Base-by-base conservation (phyloP, 2,329 filamentous ascomycete genomes). In the Botrytis byssoidea region DNA sequence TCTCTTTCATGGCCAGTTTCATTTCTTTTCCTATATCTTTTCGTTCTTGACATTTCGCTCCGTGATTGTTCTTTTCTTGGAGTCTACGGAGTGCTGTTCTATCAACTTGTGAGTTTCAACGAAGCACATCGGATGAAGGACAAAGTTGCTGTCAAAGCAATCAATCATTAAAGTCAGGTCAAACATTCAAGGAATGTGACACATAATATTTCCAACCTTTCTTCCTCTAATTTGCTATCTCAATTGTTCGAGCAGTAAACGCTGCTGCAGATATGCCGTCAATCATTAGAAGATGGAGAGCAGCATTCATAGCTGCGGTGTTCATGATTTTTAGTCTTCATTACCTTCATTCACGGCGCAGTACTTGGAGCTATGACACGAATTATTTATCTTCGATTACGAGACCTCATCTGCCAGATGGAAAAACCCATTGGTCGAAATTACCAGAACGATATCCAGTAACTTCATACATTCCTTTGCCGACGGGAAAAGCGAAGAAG, bases 341-440 rank as follows among this genome's bases (percentile, higher is more conserved):
- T 70, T 79, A 79, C 68, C 74, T 79, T 25, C 75, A 74, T 35
- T 74, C 76, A 20, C 29, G 75, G 32, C 75, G 73, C 57, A 75
- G 74, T 44, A 73, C 73, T 35, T 79, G 75, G 77, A 77, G 32
- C 8, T 44, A 55, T 44, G 73, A 74, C 51, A 70, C 73, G 12
- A 57, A 67, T 55, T 78, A 78, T 73, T 72, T 75, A 37, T 74
- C 75, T 55, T 44, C 68, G 2, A 44, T 60, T 20, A 44, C 74
- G 16, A 76, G 73, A 48, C 44, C 72, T 8, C 22, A 68, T 80
- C 88, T 89, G 0, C 81, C 91, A 8, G 84, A 87, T 73, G 85
- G 88, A n/a, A 83, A 90, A 66, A 89, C 90, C 72, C 85, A 85
- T 74, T 81, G 78, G 77, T 74, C 63, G 35, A 81, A 80, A 68